phyloP scores from a whole-genome alignment of 768 basidiomycete species.

The Chalciporus chontae region DNA sequence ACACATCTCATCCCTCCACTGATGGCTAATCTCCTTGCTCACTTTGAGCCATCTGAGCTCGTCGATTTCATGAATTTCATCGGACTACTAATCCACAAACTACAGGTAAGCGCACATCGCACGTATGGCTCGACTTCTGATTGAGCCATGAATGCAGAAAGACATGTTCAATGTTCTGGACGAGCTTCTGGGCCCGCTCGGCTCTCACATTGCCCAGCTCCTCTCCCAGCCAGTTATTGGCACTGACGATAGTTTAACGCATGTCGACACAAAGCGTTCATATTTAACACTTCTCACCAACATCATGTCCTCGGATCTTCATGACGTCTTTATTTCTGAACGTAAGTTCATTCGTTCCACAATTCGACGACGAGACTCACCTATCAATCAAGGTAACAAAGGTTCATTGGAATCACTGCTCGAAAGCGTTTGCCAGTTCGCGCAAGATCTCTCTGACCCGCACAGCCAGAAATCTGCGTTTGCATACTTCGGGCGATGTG shows the following conservation, averaged over 20 bases:
- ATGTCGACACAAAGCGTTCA: conserved; percentile 80
- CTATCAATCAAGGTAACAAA: conserved; percentile 50
- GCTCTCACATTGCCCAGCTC: conserved; percentile 72
- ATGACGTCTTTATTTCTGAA: conserved; percentile 82
- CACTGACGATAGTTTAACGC: conserved; percentile 81
- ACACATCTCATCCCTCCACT: conserved; percentile 85
- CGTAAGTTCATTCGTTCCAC: conserved; percentile 47
- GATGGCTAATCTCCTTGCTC: conserved; percentile 85
- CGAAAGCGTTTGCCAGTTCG: conserved; percentile 66
- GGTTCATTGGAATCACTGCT: conserved; percentile 69
- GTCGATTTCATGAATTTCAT: conserved; percentile 97
- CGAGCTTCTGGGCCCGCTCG: conserved; percentile 84
- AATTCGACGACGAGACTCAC: not conserved
- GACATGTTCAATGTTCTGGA: conserved; percentile 88
- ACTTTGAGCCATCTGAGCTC: conserved; percentile 89
- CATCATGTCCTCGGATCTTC: conserved; percentile 77
- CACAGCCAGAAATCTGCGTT: conserved; percentile 76
- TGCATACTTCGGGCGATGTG: conserved; percentile 67
- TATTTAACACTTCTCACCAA: conserved; percentile 81
- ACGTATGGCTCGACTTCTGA: not conserved
- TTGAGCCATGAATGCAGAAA: conserved; percentile 41
- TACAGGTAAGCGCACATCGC: conserved; percentile 56
- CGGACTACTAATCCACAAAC: conserved; percentile 82
- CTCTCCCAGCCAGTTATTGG: conserved; percentile 80
- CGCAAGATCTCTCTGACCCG: conserved; percentile 74